phyloP scores from a whole-genome alignment of 495 filamentous ascomycete species.

The Podospora pseudoanserina region DNA sequence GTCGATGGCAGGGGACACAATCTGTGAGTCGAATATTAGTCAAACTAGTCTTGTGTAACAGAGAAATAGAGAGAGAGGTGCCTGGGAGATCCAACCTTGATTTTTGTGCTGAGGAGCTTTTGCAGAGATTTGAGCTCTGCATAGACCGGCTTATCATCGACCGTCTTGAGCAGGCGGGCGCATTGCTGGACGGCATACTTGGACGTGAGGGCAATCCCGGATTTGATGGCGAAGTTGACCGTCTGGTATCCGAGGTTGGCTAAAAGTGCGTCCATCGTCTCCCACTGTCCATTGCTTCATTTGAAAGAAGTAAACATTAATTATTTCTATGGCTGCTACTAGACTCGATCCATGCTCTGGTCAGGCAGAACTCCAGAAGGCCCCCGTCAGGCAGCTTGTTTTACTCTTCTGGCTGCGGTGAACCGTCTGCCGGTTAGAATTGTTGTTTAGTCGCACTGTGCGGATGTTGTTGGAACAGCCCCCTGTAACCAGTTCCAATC shows the following conservation, averaged over 20 bases:
- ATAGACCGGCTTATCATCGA: slow-evolving; percentile 60
- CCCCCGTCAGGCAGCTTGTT: not conserved
- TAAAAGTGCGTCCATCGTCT: slow-evolving; percentile 75
- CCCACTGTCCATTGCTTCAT: slow-evolving; percentile 20
- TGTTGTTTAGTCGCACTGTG: slow-evolving; percentile 1
- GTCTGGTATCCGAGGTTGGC: slow-evolving; percentile 66
- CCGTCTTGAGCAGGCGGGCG: slow-evolving; percentile 66
- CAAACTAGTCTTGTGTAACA: not conserved
- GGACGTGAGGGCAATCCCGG: slow-evolving; percentile 85
- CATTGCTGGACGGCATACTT: slow-evolving; percentile 81
- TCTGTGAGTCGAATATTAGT: slow-evolving; percentile 42
- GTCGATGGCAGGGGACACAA: slow-evolving; percentile 88
- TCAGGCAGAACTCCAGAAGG: slow-evolving; percentile 5
- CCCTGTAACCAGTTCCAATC: not conserved
- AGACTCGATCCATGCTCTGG: not conserved
- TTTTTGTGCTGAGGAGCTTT: slow-evolving; percentile 74
- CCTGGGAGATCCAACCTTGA: slow-evolving; percentile 53
- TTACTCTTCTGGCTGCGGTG: not conserved
- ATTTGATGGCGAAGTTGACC: slow-evolving; percentile 86
- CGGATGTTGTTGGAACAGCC: not conserved
- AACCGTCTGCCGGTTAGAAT: not conserved
- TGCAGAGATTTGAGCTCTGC: slow-evolving; percentile 71
- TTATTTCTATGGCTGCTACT: not conserved
- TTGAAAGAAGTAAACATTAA: slow-evolving; percentile 6
- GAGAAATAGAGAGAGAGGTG: not conserved